Evolutionary conservation across 2,329 filamentous ascomycete species (phyloP).

Genomic region (Beauveria varroae): DNA sequence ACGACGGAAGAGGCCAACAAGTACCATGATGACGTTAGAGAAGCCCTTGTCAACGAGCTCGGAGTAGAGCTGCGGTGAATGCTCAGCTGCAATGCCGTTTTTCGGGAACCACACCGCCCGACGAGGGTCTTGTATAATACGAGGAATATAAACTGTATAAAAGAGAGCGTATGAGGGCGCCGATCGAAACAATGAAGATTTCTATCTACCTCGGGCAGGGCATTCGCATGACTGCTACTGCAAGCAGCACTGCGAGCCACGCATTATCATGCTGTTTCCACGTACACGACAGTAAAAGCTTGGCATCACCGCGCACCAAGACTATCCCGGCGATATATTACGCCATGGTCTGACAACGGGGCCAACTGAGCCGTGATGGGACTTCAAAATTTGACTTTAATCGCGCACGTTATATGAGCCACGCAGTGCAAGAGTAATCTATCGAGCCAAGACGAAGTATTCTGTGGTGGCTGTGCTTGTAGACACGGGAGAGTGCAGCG

Average conservation of each 20-base stretch:
- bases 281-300: too few relatives aligned
- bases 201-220: neutral
- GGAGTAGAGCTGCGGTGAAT: conserved; percentile 57
- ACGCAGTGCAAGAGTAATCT: neutral
- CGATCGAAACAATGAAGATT: neutral
- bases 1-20: conserved; percentile 74
- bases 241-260: too few relatives aligned
- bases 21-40: conserved; percentile 62
- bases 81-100: too few relatives aligned
- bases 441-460: neutral
- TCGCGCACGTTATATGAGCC: neutral
- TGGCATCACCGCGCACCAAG: neutral
- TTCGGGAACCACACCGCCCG: neutral
- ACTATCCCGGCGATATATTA: neutral
- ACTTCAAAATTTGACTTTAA: too few relatives aligned
- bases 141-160: neutral
- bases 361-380: neutral
- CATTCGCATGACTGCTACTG: too few relatives aligned
- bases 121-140: neutral
- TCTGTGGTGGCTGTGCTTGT: conserved; percentile 2
- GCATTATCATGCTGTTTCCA: too few relatives aligned
- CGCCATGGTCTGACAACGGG: neutral
- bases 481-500: neutral
- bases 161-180: neutral
- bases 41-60: conserved; percentile 58